These are phyloP conservation scores for Rhypophila decipiens DNA, from an alignment of 495 filamentous ascomycete genomes.

Conservation along the genomic window DNA sequence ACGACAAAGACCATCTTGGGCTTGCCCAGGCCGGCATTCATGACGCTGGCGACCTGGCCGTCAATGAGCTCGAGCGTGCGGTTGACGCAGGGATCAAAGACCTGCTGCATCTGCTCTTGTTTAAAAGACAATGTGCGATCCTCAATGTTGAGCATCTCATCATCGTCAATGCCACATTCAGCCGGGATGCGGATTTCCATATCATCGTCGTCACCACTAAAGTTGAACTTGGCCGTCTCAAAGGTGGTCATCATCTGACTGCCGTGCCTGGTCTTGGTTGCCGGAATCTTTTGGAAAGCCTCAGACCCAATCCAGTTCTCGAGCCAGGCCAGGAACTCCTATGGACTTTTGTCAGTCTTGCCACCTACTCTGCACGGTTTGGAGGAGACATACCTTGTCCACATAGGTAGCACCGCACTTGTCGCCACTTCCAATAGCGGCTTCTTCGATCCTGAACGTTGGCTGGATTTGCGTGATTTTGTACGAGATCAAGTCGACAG, in stretches of 20 bases:
- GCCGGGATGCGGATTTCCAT: constrained; percentile 3
- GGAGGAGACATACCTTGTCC: constrained; percentile 6
- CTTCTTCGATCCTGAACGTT: constrained; percentile 8
- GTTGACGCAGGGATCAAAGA: constrained; percentile 33
- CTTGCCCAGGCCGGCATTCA: constrained; percentile 8
- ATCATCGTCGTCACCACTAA: constrained; percentile 10
- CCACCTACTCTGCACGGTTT: no score
- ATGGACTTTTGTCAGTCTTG: neutral
- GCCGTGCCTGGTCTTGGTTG: constrained; percentile 2
- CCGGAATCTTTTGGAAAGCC: constrained; percentile 8
- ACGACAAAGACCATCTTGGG: constrained; percentile 15
- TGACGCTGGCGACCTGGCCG: constrained; percentile 25
- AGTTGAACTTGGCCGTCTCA: constrained; percentile 6
- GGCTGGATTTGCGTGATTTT: constrained; percentile 16
- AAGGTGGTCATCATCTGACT: constrained; percentile 10
- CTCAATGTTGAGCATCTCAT: constrained; percentile 9
- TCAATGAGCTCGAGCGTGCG: constrained; percentile 27
- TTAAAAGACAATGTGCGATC: constrained; percentile 4
- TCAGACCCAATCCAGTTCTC: constrained; percentile 11
- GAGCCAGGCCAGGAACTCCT: constrained; percentile 12
- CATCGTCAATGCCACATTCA: constrained; percentile 8
- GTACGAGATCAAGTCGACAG: constrained; percentile 44
- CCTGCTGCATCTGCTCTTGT: constrained; percentile 19
- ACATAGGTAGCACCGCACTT: constrained; percentile 14
- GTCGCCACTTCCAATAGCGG: constrained; percentile 9